phyloP scores from a whole-genome alignment of 139 green algal genomes.

The Raphidocelis subcapitata region DNA sequence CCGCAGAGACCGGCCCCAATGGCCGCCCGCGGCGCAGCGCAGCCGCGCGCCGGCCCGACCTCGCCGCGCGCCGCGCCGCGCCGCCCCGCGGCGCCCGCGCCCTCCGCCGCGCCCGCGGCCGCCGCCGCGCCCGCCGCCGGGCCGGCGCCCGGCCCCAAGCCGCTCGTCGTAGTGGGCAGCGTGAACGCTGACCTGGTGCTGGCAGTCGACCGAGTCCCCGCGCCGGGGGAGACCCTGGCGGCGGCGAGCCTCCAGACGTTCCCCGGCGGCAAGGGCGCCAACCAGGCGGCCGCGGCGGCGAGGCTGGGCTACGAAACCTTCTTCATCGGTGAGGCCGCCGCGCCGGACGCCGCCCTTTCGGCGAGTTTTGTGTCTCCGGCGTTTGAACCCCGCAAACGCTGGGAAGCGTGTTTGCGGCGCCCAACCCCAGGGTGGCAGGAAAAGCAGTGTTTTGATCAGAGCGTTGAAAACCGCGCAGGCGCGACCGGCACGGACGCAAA shows the following conservation, averaged over 20 bases:
- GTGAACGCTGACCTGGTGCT: constrained; percentile 68
- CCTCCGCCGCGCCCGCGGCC: too few relatives aligned
- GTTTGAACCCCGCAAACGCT: background rate
- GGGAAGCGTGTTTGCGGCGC: background rate
- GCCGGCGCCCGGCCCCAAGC: background rate
- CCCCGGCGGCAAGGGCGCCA: constrained; percentile 68
- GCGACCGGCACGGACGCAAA: constrained; percentile 73
- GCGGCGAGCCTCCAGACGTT: constrained; percentile 55
- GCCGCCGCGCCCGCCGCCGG: too few relatives aligned
- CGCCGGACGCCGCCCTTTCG: background rate
- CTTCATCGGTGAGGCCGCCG: constrained; percentile 67
- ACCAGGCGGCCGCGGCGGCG: constrained; percentile 85
- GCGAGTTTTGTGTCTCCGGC: background rate
- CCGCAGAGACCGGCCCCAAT: too few relatives aligned
- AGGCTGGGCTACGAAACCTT: constrained; percentile 71
- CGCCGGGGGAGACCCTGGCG: constrained; percentile 76
- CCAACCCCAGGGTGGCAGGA: too few relatives aligned
- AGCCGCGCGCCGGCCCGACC: too few relatives aligned
- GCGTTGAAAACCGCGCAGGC: background rate
- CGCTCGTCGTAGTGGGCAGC: constrained; percentile 21
- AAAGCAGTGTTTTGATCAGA: background rate
- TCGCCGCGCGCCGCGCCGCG: too few relatives aligned
- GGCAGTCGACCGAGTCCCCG: constrained; percentile 65
- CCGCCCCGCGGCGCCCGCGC: too few relatives aligned
- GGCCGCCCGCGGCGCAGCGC: too few relatives aligned